phyloP scores from a whole-genome alignment of 78 protist genomes.

The slime mould (Dictyostelium discoideum) region DNA sequence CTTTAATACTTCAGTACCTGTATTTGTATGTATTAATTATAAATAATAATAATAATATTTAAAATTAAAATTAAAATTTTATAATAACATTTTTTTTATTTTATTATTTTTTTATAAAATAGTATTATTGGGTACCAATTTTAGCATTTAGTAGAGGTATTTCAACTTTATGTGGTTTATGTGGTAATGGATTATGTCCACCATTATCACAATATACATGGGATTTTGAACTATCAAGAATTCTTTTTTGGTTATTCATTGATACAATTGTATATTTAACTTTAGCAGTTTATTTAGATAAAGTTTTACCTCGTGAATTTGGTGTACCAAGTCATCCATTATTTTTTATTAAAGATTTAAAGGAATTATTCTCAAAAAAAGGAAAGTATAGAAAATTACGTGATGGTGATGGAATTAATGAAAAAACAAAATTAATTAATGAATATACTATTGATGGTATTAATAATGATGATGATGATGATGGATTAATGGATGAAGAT shows the following conservation, averaged over 20 bases:
- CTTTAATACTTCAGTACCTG: neutral
- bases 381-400: too few species aligned
- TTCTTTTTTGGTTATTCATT: conserved; percentile 64
- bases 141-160: conserved; percentile 82
- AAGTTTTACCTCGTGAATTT: conserved; percentile 79
- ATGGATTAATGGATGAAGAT: conserved; percentile 38
- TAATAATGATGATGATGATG: too few species aligned
- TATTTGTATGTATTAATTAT: neutral
- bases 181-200: conserved; percentile 62
- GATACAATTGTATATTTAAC: conserved; percentile 77
- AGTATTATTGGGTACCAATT: conserved; percentile 53
- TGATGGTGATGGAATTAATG: neutral
- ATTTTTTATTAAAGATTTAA: conserved; percentile 40
- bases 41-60: too few species aligned
- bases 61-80: too few species aligned
- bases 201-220: conserved; percentile 13
- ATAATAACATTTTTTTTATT: neutral
- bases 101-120: neutral
- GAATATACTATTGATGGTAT: neutral
- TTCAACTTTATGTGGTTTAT: conserved; percentile 14
- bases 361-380: neutral
- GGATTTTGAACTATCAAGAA: conserved; percentile 37
- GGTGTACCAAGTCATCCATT: conserved; percentile 81
- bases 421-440: neutral
- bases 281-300: conserved; percentile 85